Evolutionary conservation across 371 early-diverging fungal genomes (phyloP), one percentile per base, ranked within the genome.

Genomic region (Apophysomyces variabilis): DNA sequence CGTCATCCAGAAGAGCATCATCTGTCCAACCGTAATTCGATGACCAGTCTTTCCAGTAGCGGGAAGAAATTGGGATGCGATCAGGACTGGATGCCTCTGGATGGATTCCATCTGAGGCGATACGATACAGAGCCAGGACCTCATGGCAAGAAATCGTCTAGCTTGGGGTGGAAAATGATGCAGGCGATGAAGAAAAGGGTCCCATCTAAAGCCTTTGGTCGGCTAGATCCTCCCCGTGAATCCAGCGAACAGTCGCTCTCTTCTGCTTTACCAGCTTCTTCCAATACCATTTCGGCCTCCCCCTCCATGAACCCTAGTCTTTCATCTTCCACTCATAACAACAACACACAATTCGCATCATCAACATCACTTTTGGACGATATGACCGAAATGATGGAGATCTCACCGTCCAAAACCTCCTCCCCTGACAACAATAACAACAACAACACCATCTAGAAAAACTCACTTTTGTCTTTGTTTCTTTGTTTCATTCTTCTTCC

Each of bases 51-150:
- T 4, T 50, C 69, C 14, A 60, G 54, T 61, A 14, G 44, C 39
- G 2, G 45, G 39, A 56, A 65, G 39, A 16, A 37, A 36, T 38
- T 50, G 1, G 57, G 58, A 45, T 58, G 47, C 16, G 50, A 57
- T 4, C 45, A 60, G 8, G 78, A 81, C 38, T 81, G 81, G 81
- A 76, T 81, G 81, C 81, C 81, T 0, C 44, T 81, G 59, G 66
- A 70, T 36, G 70, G 66, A 13, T 70, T 81, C 57, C 64, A 60
- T 13, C 60, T 81, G 9, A 62, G 73, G 7, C 66, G 70, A 5
- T 76, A 75, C 37, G 79, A 79, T 11, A 73, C 73, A 9, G 77
- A 64, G 13, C 77, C 79, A 1, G 58, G 67, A 4, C 21, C 65
- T 1, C 50, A 57, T 16, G 46, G 38, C 13, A 73, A 73, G 43